phyloP scores from a whole-genome alignment of 257 asterid genomes.

The Gentiana dahurica region DNA sequence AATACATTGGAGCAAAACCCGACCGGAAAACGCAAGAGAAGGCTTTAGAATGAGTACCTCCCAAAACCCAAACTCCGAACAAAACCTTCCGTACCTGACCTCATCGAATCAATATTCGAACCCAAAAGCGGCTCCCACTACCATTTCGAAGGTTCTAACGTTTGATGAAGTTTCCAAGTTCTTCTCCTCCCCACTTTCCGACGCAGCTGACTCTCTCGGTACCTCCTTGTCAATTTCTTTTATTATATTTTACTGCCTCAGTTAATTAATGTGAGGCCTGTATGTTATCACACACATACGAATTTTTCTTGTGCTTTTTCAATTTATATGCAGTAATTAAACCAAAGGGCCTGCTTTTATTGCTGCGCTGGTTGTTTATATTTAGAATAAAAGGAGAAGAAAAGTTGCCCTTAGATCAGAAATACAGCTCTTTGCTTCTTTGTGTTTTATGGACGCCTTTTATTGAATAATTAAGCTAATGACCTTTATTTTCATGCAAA shows the following conservation, averaged over 20 bases:
- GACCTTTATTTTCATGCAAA: too few relatives aligned
- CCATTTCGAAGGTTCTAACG: slow-evolving; percentile 24
- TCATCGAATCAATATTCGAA: slow-evolving; percentile 15
- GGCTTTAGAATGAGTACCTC: slow-evolving; percentile 20
- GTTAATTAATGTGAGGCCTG: neutral
- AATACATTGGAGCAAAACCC: too few relatives aligned
- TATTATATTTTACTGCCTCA: neutral
- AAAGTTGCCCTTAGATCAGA: neutral
- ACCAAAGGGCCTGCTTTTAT: neutral
- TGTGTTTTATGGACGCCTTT: too few relatives aligned
- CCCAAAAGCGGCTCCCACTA: slow-evolving; percentile 10
- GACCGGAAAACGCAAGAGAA: too few relatives aligned
- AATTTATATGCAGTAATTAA: neutral
- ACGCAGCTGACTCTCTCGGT: slow-evolving; percentile 62
- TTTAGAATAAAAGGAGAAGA: neutral
- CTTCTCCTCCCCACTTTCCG: slow-evolving; percentile 50
- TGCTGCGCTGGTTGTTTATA: neutral
- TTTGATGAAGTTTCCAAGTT: slow-evolving; percentile 40
- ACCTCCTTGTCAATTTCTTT: neutral
- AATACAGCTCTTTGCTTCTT: too few relatives aligned
- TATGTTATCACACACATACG: neutral
- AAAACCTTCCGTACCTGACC: slow-evolving; percentile 12
- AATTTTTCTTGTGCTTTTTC: neutral
- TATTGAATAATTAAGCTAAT: neutral
- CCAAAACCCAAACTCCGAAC: slow-evolving; percentile 19